These are phyloP conservation scores for Penstemon davidsonii DNA, from an alignment of 257 asterid genomes.

Conservation along the genomic window DNA sequence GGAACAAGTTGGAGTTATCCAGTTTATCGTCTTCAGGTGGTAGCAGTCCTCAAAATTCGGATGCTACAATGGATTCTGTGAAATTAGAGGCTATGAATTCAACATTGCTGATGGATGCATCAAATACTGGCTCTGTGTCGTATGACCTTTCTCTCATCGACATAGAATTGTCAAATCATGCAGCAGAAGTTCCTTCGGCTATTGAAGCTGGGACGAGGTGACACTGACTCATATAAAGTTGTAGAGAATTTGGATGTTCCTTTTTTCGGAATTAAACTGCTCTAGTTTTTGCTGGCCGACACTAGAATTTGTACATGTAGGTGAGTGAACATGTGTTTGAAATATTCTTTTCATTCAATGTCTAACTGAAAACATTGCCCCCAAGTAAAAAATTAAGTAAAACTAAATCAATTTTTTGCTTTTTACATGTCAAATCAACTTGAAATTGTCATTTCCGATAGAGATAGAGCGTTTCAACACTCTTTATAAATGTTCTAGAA, in stretches of 20 bases:
- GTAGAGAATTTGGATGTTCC: constrained; percentile 16
- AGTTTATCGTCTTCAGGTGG: constrained; percentile 58
- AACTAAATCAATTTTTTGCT: too few species aligned
- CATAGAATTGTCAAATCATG: constrained; percentile 66
- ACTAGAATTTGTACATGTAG: constrained; percentile 62
- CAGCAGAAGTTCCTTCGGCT: constrained; percentile 58
- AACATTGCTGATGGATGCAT: constrained; percentile 57
- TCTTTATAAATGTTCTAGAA: too few species aligned
- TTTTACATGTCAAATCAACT: too few species aligned
- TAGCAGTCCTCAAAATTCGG: constrained; percentile 39
- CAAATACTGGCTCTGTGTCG: constrained; percentile 45
- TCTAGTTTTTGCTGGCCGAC: constrained; percentile 28
- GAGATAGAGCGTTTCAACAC: too few species aligned
- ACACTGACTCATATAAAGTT: constrained; percentile 36
- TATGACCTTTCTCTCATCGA: constrained; percentile 77
- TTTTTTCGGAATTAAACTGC: constrained; percentile 9
- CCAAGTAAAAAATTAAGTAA: too few species aligned
- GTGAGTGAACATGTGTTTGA: constrained; percentile 22
- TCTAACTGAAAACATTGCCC: too few species aligned
- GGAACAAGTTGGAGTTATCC: constrained; percentile 60
- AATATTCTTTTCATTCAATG: neutral
- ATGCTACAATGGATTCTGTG: constrained; percentile 26
- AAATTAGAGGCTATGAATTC: constrained; percentile 62
- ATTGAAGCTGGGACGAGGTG: constrained; percentile 51
- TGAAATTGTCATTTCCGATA: too few species aligned